Evolutionary conservation across 139 green algal species (phyloP), one percentile per base, ranked within the genome.

Genomic region (Coccomyxa sp.): DNA sequence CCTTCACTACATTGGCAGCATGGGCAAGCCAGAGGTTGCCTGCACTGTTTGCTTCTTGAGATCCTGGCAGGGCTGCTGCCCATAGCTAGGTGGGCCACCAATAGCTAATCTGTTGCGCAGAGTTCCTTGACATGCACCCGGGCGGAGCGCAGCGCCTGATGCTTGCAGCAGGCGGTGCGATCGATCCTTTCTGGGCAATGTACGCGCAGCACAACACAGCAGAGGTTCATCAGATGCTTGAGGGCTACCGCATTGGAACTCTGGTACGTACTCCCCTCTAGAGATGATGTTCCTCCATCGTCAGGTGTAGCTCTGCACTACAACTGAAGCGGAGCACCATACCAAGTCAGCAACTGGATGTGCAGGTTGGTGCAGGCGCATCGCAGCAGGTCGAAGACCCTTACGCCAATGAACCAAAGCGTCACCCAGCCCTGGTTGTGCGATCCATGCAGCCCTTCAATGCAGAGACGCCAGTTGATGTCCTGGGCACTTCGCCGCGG

Each of bases 171-270:
- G 94, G 94, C 10, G 88, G 89, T 27, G 80, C 91, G 0, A 89
- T 98, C 33, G 94, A 97, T 78, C 91, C 94, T 1, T 97, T 95
- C 86, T 98, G 94, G 94, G 79, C 82, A 34, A 92, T 95, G 83
- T 97, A 97, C 82, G 83, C 90, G 81, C 92, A 96, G 86, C 93
- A 97, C 81, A 81, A 91, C 55, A 95, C 90, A 39, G 22, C 27
- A 50, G 79, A 89, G 72, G 88, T 92, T 44, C 73, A 36, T 0
- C 80, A 89, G 58, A 92, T 97, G 12, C 77, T 97, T 29, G 83
- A 90, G 78, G 70, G 82, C 39, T 93, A 95, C 88, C 86, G 88
- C n/a, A 95, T 97, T 33, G 93, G 93, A 10, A 85, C 68, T 6
- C 80, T 97, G 74, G 86, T 86, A 75, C 78, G 86, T n/a, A n/a